A percentile compares a stretch with the other conserved stretches of the same genome.
Conservation (phyloP, 495 filamentous ascomycete species). For the Barbatosphaeria neglecta region DNA sequence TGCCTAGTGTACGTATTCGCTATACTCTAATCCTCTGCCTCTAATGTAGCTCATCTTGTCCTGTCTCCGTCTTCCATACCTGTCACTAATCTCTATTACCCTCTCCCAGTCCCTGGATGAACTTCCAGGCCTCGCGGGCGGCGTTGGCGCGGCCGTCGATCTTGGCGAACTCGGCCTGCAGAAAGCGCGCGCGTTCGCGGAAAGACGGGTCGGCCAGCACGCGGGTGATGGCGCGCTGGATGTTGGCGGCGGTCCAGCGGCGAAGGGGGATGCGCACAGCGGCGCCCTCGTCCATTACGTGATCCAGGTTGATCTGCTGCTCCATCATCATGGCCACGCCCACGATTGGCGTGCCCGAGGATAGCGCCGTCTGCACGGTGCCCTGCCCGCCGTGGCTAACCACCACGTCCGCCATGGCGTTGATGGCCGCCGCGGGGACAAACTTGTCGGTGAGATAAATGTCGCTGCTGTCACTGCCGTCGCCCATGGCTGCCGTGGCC, state of each 20-base stretch:
- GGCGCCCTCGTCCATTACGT: slow-evolving; percentile 14
- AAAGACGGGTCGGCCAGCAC: slow-evolving; percentile 11
- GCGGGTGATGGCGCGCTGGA: slow-evolving; percentile 7
- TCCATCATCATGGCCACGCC: slow-evolving; percentile 15
- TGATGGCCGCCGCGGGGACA: slow-evolving; percentile 9
- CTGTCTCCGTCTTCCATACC: too few species aligned
- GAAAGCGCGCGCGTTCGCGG: not conserved
- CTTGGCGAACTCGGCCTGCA: not conserved
- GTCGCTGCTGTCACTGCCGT: slow-evolving; percentile 3
- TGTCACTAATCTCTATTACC: too few species aligned
- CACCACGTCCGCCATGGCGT: slow-evolving; percentile 10
- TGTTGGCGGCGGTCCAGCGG: slow-evolving; percentile 8
- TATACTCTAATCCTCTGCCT: too few species aligned
- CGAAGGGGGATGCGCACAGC: slow-evolving; percentile 12
- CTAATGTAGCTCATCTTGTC: too few species aligned
- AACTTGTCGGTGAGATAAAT: slow-evolving; percentile 13
- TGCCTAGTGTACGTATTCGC: too few species aligned
- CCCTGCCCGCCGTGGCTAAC: slow-evolving; percentile 16
- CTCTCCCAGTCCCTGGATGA: too few species aligned
- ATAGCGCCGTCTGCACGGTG: slow-evolving; percentile 13
- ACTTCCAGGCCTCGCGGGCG: not conserved
- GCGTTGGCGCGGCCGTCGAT: not conserved
- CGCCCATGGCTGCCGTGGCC: slow-evolving; percentile 1
- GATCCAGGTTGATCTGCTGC: slow-evolving; percentile 17
- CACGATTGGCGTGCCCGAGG: slow-evolving; percentile 14